Evolutionary conservation across 192 early-diverging fungal species (phyloP), one percentile per base, ranked within the genome.

Genomic region (Umbelopsis vinacea): DNA sequence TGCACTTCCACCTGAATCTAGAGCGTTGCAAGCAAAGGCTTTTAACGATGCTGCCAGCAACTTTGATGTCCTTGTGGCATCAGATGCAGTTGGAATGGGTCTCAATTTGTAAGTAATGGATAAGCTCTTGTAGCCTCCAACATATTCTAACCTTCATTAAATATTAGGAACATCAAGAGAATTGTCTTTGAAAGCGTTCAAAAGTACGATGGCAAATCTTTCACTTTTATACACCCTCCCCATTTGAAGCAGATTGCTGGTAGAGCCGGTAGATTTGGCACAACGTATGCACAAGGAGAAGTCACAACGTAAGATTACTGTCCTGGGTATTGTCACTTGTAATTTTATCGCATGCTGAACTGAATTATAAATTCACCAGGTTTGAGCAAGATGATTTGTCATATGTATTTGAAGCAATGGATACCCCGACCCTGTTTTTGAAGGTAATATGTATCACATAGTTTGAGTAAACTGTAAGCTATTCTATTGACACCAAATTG

Each of bases 1-100:
- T 24, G 84, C 80, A 11, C 78, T 99, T 45, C 97, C 97, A n/a
- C 97, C 97, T 57, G 97, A 99, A 79, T 92, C 92, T 50, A 84
- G 97, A 24, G 87, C 92, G 0, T 79, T 90, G 67, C 97, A 99
- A 83, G 96, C 97, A 10, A 84, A 84, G 68, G 81, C 92, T 33
- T 99, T 99, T 75, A 99, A 99, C 76, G 93, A 95, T 68, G 91
- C 90, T 1, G 67, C 84, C 15, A 87, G 87, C 66, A 89, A 82
- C 9, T 92, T 91, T 68, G 88, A 95, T 68, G 91, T 97, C 6
- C 79, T 99, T 22, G 93, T 99, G 15, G 96, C 97, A 6, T 94
- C 93, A 69, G 97, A 99, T 83, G 97, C 97, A 0, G 89, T 99
- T 54, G 97, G 97, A 24, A 99, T 99, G 97, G 97, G 97, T 0